These are phyloP conservation scores for Ceratobasidium sp. DNA, from an alignment of 1,284 basidiomycete species.

Conservation along the genomic window DNA sequence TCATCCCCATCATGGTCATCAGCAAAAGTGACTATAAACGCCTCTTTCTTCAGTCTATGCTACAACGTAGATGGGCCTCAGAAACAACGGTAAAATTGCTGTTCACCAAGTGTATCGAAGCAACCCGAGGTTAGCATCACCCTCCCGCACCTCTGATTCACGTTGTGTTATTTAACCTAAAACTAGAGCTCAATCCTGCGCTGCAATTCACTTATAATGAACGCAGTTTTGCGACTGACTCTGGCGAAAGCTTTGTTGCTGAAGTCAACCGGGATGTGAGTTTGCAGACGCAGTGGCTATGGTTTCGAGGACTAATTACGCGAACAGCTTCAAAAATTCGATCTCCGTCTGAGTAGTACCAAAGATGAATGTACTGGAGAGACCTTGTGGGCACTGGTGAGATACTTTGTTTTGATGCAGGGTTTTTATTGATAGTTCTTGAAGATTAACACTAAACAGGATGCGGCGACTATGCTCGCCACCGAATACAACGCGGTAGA, in stretches of 20 bases:
- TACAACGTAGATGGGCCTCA: constrained; percentile 38
- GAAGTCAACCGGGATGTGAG: constrained; percentile 37
- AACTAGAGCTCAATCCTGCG: constrained; percentile 16
- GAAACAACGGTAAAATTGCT: constrained; percentile 30
- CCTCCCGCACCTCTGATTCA: background rate
- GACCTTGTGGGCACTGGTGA: constrained; percentile 72
- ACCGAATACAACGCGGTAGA: constrained; percentile 81
- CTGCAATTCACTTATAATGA: constrained; percentile 12
- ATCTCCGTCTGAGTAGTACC: constrained; percentile 73
- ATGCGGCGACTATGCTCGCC: constrained; percentile 81
- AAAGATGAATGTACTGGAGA: constrained; percentile 72
- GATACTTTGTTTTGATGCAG: background rate
- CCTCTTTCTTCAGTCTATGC: constrained; percentile 32
- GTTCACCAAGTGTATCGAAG: constrained; percentile 30
- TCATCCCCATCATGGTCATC: constrained; percentile 20
- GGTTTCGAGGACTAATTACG: background rate
- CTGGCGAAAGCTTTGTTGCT: constrained; percentile 16
- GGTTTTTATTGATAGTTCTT: background rate
- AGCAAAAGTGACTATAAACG: constrained; percentile 42
- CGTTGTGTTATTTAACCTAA: too few species aligned
- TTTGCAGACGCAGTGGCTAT: background rate
- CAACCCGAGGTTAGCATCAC: constrained; percentile 6
- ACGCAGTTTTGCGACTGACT: constrained; percentile 19
- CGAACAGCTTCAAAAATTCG: constrained; percentile 67
- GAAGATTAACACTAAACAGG: constrained; percentile 80